These are phyloP conservation scores for Macadamia integrifolia DNA, from an alignment of 164 flowering plant species.

Conservation along the genomic window DNA sequence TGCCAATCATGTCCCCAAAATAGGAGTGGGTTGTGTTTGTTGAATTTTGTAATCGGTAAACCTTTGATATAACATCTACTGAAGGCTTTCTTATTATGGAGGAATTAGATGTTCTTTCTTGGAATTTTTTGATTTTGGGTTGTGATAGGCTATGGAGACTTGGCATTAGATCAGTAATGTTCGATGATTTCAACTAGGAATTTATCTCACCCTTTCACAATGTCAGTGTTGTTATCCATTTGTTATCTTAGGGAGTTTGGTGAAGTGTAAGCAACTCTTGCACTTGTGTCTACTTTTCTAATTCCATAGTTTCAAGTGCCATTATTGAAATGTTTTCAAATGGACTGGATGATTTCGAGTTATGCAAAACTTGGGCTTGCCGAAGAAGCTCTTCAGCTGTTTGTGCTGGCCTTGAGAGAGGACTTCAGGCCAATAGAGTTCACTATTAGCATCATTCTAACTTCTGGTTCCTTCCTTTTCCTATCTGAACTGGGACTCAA, in stretches of 20 bases:
- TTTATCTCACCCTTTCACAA: constrained; percentile 44
- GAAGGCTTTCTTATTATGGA: constrained; percentile 41
- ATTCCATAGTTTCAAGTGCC: constrained; percentile 57
- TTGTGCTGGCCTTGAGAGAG: constrained; percentile 33
- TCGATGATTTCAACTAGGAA: constrained; percentile 23
- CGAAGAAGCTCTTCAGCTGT: constrained; percentile 37
- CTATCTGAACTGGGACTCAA: constrained; percentile 42
- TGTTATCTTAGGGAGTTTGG: constrained; percentile 41
- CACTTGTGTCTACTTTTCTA: constrained; percentile 43
- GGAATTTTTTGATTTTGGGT: constrained; percentile 42
- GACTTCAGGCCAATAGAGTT: constrained; percentile 42
- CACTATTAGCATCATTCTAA: constrained; percentile 43
- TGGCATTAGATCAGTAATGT: constrained; percentile 25
- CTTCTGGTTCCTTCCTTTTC: constrained; percentile 24
- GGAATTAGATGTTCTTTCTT: constrained; percentile 37
- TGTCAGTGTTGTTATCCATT: constrained; percentile 33
- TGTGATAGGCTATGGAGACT: constrained; percentile 27
- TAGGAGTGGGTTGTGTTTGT: constrained; percentile 18
- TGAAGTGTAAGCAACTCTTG: constrained; percentile 52
- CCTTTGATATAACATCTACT: constrained; percentile 45
- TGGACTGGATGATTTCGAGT: constrained; percentile 63
- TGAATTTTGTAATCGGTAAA: constrained; percentile 42
- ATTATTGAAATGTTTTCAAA: constrained; percentile 62
- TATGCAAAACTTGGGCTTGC: constrained; percentile 35
- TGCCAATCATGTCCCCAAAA: no score